These are phyloP conservation scores for Alopecurus myosuroides DNA, from an alignment of 176 grass and related monocot species.

Conservation along the genomic window DNA sequence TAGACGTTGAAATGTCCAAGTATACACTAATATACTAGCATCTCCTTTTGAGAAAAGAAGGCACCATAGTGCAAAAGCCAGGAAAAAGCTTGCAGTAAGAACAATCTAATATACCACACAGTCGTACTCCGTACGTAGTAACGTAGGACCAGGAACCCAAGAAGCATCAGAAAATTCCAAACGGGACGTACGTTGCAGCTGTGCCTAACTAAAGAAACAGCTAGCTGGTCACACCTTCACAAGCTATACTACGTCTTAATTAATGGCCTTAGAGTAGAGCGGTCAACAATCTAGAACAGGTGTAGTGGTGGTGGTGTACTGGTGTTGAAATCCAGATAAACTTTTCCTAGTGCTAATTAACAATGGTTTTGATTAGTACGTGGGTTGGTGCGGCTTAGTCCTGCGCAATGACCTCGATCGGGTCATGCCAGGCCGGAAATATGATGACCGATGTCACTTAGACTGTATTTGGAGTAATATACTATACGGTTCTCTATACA, in stretches of 20 bases:
- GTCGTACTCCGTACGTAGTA: too few species aligned
- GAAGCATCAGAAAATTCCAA: background rate
- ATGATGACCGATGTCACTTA: too few species aligned
- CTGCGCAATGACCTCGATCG: background rate
- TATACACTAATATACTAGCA: background rate
- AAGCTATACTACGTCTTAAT: background rate
- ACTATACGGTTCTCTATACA: too few species aligned
- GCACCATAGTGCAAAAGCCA: background rate
- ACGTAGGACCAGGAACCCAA: background rate
- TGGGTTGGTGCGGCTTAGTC: background rate
- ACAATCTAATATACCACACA: background rate
- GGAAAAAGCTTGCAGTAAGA: background rate
- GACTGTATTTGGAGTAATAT: too few species aligned
- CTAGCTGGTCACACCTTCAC: background rate
- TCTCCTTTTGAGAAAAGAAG: background rate
- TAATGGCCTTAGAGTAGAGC: background rate
- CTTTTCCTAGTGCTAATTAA: constrained; percentile 5
- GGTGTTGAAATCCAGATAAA: background rate
- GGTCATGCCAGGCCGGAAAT: background rate
- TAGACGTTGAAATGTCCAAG: background rate
- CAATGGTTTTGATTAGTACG: background rate
- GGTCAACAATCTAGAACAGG: background rate
- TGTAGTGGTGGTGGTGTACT: background rate
- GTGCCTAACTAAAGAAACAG: background rate
- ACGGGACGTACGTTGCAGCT: background rate